Conservation (phyloP, 2,329 filamentous ascomycete species). For the Metarhizium humberi region DNA sequence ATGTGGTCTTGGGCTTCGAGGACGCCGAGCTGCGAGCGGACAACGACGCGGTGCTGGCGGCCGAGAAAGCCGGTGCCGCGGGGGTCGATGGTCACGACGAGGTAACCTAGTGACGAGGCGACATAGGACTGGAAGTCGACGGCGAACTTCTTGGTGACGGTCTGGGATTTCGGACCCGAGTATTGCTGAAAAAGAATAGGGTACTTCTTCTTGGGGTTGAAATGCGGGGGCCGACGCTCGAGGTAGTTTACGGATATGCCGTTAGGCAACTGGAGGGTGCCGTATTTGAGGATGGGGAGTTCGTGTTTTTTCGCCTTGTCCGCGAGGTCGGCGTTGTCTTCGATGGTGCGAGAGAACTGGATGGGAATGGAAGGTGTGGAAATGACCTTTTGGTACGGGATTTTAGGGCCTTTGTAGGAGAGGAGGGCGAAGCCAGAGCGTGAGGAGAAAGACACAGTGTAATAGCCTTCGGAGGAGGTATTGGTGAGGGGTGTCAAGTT, state of each 20-base stretch:
- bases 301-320: slow-evolving; percentile 66
- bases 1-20: slow-evolving; percentile 90
- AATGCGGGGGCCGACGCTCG: slow-evolving; percentile 84
- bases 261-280: slow-evolving; percentile 71
- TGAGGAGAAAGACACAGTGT: slow-evolving; percentile 73
- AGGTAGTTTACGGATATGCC: slow-evolving; percentile 63
- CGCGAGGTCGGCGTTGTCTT: slow-evolving; percentile 66
- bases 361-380: slow-evolving; percentile 64
- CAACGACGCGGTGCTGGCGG: slow-evolving; percentile 69
- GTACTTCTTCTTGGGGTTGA: slow-evolving; percentile 74
- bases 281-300: slow-evolving; percentile 73
- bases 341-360: slow-evolving; percentile 60
- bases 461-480: slow-evolving; percentile 64
- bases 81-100: slow-evolving; percentile 91
- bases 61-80: slow-evolving; percentile 88
- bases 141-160: slow-evolving; percentile 67
- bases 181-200: slow-evolving; percentile 94
- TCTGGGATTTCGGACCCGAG: slow-evolving; percentile 88
- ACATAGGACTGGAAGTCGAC: slow-evolving; percentile 90
- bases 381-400: slow-evolving; percentile 87
- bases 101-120: slow-evolving; percentile 76
- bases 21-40: slow-evolving; percentile 75
- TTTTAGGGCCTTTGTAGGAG: slow-evolving; percentile 70
- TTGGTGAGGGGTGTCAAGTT: slow-evolving; percentile 67
- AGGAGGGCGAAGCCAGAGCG: slow-evolving; percentile 77